Evolutionary conservation across 2,329 filamentous ascomycete genomes (phyloP).

Genomic region (Aspergillus tanneri): DNA sequence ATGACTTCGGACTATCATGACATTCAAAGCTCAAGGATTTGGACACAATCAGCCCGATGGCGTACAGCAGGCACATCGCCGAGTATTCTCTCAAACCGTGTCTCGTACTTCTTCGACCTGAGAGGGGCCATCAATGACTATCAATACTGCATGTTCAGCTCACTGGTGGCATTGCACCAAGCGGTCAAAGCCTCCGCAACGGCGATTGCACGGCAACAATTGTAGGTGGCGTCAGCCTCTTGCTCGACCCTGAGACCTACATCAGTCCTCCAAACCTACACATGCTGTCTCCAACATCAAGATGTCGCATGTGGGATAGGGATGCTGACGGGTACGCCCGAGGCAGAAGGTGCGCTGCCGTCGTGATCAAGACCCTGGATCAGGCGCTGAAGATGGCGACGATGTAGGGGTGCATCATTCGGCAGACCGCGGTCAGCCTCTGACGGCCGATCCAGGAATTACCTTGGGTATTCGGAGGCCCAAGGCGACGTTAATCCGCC

Average conservation of each 20-base stretch:
- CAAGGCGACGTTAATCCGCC: constrained; percentile 37
- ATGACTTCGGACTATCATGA: constrained; percentile 10
- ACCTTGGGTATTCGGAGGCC: constrained; percentile 28
- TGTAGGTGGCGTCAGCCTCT: not conserved
- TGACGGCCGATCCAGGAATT: constrained; percentile 47
- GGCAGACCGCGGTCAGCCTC: constrained; percentile 27
- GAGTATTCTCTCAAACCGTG: constrained; percentile 35
- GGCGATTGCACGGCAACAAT: constrained; percentile 19
- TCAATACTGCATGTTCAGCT: constrained; percentile 47
- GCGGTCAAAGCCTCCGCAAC: constrained; percentile 23
- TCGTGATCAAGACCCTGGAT: constrained; percentile 51
- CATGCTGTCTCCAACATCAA: constrained; percentile 51
- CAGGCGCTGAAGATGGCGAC: constrained; percentile 48
- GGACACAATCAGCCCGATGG: not conserved
- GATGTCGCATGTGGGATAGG: constrained; percentile 47
- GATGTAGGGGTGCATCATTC: constrained; percentile 37
- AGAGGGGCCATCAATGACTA: constrained; percentile 35
- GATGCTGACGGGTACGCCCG: constrained; percentile 50
- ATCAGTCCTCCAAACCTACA: constrained; percentile 23
- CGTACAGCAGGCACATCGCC: constrained; percentile 22
- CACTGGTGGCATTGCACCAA: constrained; percentile 30
- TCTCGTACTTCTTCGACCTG: constrained; percentile 26
- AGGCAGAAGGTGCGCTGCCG: constrained; percentile 49
- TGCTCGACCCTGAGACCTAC: constrained; percentile 23
- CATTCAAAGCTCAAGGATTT: not conserved